These are phyloP conservation scores for Aureobasidium sp. DNA, from an alignment of 2,329 filamentous ascomycete species.

Conservation along the genomic window DNA sequence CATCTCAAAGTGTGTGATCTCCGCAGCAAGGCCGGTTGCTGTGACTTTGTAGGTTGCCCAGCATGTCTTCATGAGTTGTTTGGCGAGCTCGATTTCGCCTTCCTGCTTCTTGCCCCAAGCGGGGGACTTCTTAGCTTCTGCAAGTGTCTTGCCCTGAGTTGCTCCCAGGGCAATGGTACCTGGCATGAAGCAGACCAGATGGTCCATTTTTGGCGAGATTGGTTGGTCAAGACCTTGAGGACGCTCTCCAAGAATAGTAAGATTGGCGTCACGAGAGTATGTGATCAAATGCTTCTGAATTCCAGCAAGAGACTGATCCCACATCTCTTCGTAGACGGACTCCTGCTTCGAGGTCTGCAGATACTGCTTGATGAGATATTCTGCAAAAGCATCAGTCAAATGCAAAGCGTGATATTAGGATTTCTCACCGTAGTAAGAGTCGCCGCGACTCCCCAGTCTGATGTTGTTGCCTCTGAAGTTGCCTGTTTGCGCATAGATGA, in stretches of 20 bases:
- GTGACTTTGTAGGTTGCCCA: constrained; percentile 96
- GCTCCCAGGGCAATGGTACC: constrained; percentile 87
- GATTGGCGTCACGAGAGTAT: constrained; percentile 70
- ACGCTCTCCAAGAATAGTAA: constrained; percentile 86
- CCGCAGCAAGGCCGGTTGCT: constrained; percentile 81
- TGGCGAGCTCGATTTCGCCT: constrained; percentile 77
- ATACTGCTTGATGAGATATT: constrained; percentile 98
- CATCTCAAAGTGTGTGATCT: constrained; percentile 88
- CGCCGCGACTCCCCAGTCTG: constrained; percentile 83
- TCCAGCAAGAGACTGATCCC: constrained; percentile 76
- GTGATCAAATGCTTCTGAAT: constrained; percentile 89
- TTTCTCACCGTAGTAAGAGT: constrained; percentile 73
- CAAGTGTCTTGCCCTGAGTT: constrained; percentile 70
- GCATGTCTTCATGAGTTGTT: constrained; percentile 91
- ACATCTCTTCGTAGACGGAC: constrained; percentile 81
- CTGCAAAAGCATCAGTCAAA: constrained; percentile 33
- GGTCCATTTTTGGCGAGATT: constrained; percentile 90
- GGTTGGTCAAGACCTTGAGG: constrained; percentile 61
- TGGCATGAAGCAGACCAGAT: constrained; percentile 94
- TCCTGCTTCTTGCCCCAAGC: constrained; percentile 73
- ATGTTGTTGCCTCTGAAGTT: constrained; percentile 79
- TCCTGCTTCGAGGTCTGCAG: constrained; percentile 86
- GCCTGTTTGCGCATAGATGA: constrained; percentile 71
- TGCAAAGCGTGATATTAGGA: constrained; percentile 25
- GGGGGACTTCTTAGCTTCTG: constrained; percentile 63